Conservation (phyloP, 495 filamentous ascomycete genomes). For the Lichenothelia convexa region DNA sequence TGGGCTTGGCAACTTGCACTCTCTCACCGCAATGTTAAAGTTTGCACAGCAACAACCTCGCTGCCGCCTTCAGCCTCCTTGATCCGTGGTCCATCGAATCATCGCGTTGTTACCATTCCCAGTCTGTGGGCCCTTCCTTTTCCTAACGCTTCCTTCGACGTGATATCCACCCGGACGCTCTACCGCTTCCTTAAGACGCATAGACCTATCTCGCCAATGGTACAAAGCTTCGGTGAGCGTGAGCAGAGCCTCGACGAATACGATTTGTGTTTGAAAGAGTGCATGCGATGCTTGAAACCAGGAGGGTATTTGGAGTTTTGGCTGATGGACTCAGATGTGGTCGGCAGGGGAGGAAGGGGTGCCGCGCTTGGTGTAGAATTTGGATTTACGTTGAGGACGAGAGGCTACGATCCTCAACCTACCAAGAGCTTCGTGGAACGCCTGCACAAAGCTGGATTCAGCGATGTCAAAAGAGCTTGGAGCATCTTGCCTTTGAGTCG, state of each 20-base stretch:
- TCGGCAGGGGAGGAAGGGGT: slow-evolving; percentile 59
- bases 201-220: slow-evolving; percentile 8
- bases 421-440: slow-evolving; percentile 62
- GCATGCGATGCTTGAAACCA: slow-evolving; percentile 76
- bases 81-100: slow-evolving; percentile 66
- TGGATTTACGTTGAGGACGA: slow-evolving; percentile 64
- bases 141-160: slow-evolving; percentile 71
- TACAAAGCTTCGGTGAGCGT: no score
- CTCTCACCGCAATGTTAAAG: slow-evolving; percentile 64
- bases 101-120: slow-evolving; percentile 58
- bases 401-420: slow-evolving; percentile 71
- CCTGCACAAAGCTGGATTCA: slow-evolving; percentile 56
- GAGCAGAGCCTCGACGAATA: slow-evolving; percentile 57
- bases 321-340: slow-evolving; percentile 72
- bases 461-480: slow-evolving; percentile 70
- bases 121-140: slow-evolving; percentile 71
- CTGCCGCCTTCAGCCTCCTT: slow-evolving; percentile 38
- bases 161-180: slow-evolving; percentile 78
- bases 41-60: slow-evolving; percentile 61
- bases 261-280: slow-evolving; percentile 67
- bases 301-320: slow-evolving; percentile 84
- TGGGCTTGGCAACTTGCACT: slow-evolving; percentile 90
- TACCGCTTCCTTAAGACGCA: slow-evolving; percentile 56
- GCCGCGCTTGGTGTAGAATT: slow-evolving; percentile 77
- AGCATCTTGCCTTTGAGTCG: slow-evolving; percentile 58